Base-by-base conservation (phyloP, 2,329 filamentous ascomycete genomes). In the Shiraia sp. region DNA sequence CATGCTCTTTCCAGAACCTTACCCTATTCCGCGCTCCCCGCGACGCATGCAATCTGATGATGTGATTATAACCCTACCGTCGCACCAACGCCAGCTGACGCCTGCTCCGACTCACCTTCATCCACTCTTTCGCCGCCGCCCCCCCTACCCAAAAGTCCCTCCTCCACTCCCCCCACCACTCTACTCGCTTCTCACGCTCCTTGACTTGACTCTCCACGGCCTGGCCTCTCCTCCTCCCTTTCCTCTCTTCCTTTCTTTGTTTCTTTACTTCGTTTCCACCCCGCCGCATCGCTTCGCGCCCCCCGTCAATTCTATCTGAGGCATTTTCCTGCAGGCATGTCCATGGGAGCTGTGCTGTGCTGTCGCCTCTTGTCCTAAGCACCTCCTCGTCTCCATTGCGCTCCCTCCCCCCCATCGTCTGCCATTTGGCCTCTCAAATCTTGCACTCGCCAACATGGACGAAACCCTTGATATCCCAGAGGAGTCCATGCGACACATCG, bases 401-500 rank as follows among this genome's bases (percentile, higher is more conserved):
- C 19, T 22, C 19, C 19, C 19, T 22, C 19, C 19, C 8, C 19
- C 19, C 8, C 19, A 4, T 22, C 19, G 4, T 22, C 19, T 8
- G 19, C 19, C 19, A 22, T 8, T 22, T 8, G 19, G 8, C 19
- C 19, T 22, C 8, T 8, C 4, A 22, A 8, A 22, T 22, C 19
- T 5, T 5, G 4, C 19, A 22, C 4, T 22, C 19, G 49, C 47
- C 47, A 55, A 37, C 38, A 68, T 67, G 63, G 64, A 68, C 17
- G 66, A 69, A 39, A 52, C 53, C 27, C 38, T 65, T 32, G 61
- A 69, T 14, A 65, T 68, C 30, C 63, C 63, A 9, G 65, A 67
- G 23, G 66, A 69, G 44, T 68, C 65, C 28, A 63, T 67, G 61
- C 63, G 57, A 44, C 66, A 68, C 46, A 63, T 69, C 30, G 63